Percentiles rank a stretch among this genome's conserved stretches.
Conservation (phyloP, 192 early-diverging fungal genomes). For the Backusella tuberculispora region DNA sequence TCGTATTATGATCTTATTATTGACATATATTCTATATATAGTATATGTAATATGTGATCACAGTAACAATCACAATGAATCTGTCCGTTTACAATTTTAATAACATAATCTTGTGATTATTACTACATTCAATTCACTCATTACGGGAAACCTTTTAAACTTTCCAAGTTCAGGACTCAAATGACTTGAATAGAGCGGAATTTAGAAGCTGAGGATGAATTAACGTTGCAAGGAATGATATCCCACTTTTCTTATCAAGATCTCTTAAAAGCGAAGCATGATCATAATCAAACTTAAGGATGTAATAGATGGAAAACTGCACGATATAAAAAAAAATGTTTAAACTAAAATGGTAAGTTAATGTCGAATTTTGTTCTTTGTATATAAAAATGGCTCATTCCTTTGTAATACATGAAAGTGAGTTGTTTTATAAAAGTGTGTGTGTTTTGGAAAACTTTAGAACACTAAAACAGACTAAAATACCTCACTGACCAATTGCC, state of each 20-base stretch:
- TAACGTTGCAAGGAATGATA: background rate
- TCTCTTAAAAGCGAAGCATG: background rate
- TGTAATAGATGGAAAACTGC: no score
- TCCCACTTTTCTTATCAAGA: background rate
- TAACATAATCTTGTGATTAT: no score
- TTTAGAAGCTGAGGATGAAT: background rate
- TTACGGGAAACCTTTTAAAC: no score
- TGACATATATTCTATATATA: no score
- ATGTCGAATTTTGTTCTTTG: background rate
- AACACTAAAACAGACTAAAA: background rate
- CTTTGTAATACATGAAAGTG: conserved; percentile 6
- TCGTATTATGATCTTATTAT: no score
- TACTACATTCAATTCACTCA: no score
- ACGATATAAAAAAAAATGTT: no score
- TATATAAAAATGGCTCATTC: background rate
- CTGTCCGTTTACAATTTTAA: no score
- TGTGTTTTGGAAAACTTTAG: background rate
- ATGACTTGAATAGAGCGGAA: background rate
- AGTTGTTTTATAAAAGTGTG: background rate
- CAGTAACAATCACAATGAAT: no score
- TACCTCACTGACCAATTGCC: background rate
- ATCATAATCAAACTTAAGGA: background rate
- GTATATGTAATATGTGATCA: no score
- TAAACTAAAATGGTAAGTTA: no score
- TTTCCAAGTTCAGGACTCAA: background rate